Evolutionary conservation across 2,329 filamentous ascomycete genomes (phyloP).

Genomic region (Xylariomycetidae sp.): DNA sequence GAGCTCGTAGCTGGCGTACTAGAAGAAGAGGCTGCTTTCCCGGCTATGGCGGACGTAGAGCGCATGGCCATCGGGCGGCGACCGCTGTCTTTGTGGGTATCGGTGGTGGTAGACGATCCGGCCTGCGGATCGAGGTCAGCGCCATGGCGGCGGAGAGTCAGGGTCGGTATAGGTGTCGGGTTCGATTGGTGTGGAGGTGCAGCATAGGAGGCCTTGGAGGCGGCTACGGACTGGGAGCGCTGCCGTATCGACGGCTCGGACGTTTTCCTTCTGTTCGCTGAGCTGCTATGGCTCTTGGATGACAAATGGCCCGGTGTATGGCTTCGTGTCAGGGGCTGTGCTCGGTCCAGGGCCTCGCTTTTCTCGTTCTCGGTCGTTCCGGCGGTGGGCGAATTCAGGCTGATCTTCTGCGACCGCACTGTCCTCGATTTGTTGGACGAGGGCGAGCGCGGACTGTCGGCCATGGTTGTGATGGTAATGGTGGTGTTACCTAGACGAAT

Average conservation of each 20-base stretch:
- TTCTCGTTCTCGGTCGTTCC: constrained; percentile 25
- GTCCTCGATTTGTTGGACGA: constrained; percentile 35
- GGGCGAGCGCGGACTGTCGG: constrained; percentile 26
- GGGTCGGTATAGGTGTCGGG: constrained; percentile 22
- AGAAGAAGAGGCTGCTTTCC: constrained; percentile 15
- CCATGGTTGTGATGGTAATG: constrained; percentile 19
- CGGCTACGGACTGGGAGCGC: constrained; percentile 47
- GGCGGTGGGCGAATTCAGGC: constrained; percentile 30
- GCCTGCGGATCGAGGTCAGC: constrained; percentile 21
- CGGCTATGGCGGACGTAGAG: constrained; percentile 49
- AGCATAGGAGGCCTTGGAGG: constrained; percentile 26
- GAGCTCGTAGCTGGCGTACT: constrained; percentile 12
- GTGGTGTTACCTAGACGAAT: no score
- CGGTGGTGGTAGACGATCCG: constrained; percentile 25
- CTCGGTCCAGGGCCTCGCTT: constrained; percentile 30
- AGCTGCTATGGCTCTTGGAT: constrained; percentile 45
- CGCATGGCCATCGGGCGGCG: constrained; percentile 43
- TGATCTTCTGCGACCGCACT: constrained; percentile 51
- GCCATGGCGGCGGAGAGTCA: constrained; percentile 23
- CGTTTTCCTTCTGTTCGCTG: constrained; percentile 37
- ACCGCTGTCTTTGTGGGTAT: constrained; percentile 17
- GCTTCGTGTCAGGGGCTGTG: constrained; percentile 43
- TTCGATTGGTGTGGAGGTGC: constrained; percentile 22
- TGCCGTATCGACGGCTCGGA: constrained; percentile 51
- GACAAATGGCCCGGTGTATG: constrained; percentile 60